Evolutionary conservation across 768 basidiomycete genomes (phyloP).

Genomic region (Psilocybe tampanensis): DNA sequence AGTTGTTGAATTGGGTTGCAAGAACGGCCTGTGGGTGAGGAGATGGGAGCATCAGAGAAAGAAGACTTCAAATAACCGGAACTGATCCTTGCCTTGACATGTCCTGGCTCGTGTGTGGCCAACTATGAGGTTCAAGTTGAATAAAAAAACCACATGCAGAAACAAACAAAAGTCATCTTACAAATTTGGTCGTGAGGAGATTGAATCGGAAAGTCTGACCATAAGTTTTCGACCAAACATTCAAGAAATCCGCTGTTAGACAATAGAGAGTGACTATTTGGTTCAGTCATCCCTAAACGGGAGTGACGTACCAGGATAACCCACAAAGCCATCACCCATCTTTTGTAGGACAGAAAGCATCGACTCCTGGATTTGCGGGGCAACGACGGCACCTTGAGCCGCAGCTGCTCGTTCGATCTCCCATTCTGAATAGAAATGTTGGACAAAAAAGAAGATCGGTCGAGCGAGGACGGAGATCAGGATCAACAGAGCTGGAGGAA

Average conservation of each 20-base stretch:
- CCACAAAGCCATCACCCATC: slow-evolving; percentile 19
- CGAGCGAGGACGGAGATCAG: background rate
- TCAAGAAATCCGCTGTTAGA: slow-evolving; percentile 30
- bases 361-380: slow-evolving; percentile 14
- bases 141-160: background rate
- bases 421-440: slow-evolving; percentile 4
- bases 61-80: background rate
- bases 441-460: slow-evolving; percentile 1
- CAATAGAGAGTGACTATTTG: too few species aligned
- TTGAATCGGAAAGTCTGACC: slow-evolving; percentile 36
- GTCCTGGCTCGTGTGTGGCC: slow-evolving; percentile 44
- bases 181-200: slow-evolving; percentile 34
- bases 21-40: slow-evolving; percentile 38
- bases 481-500: background rate
- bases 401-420: slow-evolving; percentile 11
- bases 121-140: slow-evolving; percentile 21
- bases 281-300: too few species aligned
- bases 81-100: slow-evolving; percentile 38
- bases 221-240: slow-evolving; percentile 27
- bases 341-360: slow-evolving; percentile 5
- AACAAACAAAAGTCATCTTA: slow-evolving; percentile 10
- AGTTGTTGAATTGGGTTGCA: slow-evolving; percentile 49
- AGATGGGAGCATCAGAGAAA: background rate
- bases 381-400: slow-evolving; percentile 16
- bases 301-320: slow-evolving; percentile 34